These are phyloP conservation scores for Crucibulum laeve DNA, from an alignment of 768 basidiomycete genomes.

Conservation along the genomic window DNA sequence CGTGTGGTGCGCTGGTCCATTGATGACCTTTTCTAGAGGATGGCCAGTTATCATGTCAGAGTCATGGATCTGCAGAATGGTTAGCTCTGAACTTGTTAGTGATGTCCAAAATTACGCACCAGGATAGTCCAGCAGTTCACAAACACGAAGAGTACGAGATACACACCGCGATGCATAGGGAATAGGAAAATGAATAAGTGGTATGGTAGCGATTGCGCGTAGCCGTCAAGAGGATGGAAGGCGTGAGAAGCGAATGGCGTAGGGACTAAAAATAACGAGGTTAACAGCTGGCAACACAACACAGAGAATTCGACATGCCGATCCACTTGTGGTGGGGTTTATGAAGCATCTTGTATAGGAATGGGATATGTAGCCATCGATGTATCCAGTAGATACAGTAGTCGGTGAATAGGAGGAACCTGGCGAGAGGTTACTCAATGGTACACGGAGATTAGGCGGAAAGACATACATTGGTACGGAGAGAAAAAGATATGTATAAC, in stretches of 20 bases:
- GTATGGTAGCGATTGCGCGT: conserved; percentile 90
- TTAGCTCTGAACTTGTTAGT: not conserved
- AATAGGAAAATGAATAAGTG: conserved; percentile 89
- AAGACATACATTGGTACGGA: conserved; percentile 62
- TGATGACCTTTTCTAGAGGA: conserved; percentile 83
- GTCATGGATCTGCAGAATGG: conserved; percentile 77
- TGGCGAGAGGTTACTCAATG: conserved; percentile 13
- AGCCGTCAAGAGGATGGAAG: conserved; percentile 96
- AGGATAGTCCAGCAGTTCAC: conserved; percentile 96
- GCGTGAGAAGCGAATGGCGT: conserved; percentile 97
- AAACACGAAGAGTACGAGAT: conserved; percentile 81
- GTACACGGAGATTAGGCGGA: conserved; percentile 1
- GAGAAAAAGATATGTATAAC: conserved; percentile 66
- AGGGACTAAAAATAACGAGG: conserved; percentile 58
- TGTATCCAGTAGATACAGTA: conserved; percentile 98
- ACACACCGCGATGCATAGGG: conserved; percentile 83
- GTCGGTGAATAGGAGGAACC: conserved; percentile 58
- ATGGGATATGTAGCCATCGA: conserved; percentile 79
- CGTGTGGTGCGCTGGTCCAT: conserved; percentile 98
- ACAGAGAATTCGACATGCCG: conserved; percentile 46
- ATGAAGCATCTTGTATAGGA: conserved; percentile 86
- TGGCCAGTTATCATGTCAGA: conserved; percentile 98
- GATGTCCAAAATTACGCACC: conserved; percentile 37
- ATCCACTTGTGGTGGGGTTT: conserved; percentile 99
- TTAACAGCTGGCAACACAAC: conserved; percentile 2